Conservation (phyloP, 345 rosid species). For the Bretschneidera sinensis region DNA sequence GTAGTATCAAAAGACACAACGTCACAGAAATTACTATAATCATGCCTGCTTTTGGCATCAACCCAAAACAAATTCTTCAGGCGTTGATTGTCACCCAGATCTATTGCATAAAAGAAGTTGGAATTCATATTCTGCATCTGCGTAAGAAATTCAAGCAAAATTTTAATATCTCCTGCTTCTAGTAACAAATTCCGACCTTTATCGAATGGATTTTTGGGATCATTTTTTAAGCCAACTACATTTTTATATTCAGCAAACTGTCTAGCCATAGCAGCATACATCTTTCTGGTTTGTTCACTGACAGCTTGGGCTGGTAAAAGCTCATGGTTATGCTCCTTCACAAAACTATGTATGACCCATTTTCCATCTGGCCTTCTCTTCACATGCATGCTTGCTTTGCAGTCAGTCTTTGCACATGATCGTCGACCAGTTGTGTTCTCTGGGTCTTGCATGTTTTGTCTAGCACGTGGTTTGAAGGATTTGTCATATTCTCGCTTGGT, state of each 20-base stretch:
- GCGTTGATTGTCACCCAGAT: constrained; percentile 54
- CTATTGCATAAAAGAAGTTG: constrained; percentile 62
- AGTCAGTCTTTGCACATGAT: constrained; percentile 56
- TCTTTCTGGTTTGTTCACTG: constrained; percentile 64
- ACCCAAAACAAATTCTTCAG: constrained; percentile 59
- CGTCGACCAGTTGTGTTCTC: constrained; percentile 53
- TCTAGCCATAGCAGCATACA: constrained; percentile 70
- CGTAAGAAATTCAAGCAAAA: constrained; percentile 43
- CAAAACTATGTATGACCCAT: constrained; percentile 66
- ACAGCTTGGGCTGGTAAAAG: constrained; percentile 77
- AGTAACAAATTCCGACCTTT: constrained; percentile 41
- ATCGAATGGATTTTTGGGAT: constrained; percentile 37
- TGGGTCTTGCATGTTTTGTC: constrained; percentile 55
- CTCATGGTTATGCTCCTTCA: constrained; percentile 70
- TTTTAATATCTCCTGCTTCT: constrained; percentile 48
- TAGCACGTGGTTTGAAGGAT: constrained; percentile 51
- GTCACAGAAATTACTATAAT: constrained; percentile 51
- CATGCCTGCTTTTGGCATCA: constrained; percentile 64
- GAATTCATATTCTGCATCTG: constrained; percentile 49
- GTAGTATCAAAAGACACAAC: constrained; percentile 57
- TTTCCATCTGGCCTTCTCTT: constrained; percentile 72
- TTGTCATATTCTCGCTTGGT: constrained; percentile 58
- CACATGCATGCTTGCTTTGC: constrained; percentile 83
- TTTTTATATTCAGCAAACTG: constrained; percentile 64
- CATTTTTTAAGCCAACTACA: constrained; percentile 44